These are phyloP conservation scores for Corylus americana DNA, from an alignment of 306 rosid species.

Conservation along the genomic window DNA sequence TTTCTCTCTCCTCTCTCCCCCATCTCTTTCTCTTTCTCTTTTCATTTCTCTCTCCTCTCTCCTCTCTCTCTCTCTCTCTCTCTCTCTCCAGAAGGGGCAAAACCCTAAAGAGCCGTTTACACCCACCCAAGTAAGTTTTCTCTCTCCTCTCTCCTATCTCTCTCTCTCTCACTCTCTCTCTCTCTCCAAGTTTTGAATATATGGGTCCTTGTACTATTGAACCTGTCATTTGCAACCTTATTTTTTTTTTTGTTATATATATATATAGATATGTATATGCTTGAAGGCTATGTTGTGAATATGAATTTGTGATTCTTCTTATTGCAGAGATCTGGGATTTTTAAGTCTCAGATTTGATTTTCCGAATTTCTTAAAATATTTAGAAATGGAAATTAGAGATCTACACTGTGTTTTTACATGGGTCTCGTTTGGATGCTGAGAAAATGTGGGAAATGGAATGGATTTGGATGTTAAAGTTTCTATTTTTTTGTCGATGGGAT, in stretches of 20 bases:
- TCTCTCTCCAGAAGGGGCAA: slow-evolving; percentile 95
- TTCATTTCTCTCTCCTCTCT: slow-evolving; percentile 36
- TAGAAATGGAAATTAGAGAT: slow-evolving; percentile 39
- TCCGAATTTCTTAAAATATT: slow-evolving; percentile 14
- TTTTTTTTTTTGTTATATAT: slow-evolving; percentile 23
- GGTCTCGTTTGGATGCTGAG: slow-evolving; percentile 22
- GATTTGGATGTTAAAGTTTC: slow-evolving; percentile 40
- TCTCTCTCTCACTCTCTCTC: slow-evolving; percentile 24
- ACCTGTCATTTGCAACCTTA: slow-evolving; percentile 51
- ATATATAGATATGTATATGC: slow-evolving; percentile 8
- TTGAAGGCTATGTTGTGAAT: slow-evolving; percentile 8
- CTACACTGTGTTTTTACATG: slow-evolving; percentile 15
- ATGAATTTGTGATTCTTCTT: slow-evolving; percentile 20
- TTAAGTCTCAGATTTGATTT: slow-evolving; percentile 26
- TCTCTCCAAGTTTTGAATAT: slow-evolving; percentile 63
- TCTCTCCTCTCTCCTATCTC: slow-evolving; percentile 45
- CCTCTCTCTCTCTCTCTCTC: slow-evolving; percentile 37
- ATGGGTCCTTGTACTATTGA: slow-evolving; percentile 77
- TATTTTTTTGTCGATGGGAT: slow-evolving; percentile 33
- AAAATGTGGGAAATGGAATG: slow-evolving; percentile 35
- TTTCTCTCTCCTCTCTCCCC: slow-evolving; percentile 31
- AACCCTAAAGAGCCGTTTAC: slow-evolving; percentile 99
- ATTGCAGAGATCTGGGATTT: slow-evolving; percentile 40
- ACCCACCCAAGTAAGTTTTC: slow-evolving; percentile 97
- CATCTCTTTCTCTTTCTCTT: slow-evolving; percentile 40